A percentile compares a stretch with the other conserved stretches of the same genome.
These are phyloP conservation scores for Berberis vulgaris DNA, from an alignment of 164 flowering plant genomes.

Conservation along the genomic window DNA sequence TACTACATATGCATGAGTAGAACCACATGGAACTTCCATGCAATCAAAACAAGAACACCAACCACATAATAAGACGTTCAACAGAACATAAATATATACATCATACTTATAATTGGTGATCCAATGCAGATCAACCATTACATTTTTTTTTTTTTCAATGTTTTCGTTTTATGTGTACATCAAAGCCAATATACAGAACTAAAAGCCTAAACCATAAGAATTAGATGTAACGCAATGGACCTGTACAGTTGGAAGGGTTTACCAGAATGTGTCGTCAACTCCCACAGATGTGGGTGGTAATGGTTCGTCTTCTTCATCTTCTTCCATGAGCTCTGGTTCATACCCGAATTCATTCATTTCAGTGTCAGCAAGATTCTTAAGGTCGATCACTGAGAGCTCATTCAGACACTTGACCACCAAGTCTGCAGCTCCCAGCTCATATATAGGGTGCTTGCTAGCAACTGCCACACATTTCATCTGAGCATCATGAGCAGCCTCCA, in stretches of 20 bases:
- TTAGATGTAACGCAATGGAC: conserved; percentile 10
- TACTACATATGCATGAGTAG: background rate
- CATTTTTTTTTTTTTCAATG: conserved; percentile 5
- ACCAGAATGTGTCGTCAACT: conserved; percentile 51
- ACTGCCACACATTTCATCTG: conserved; percentile 96
- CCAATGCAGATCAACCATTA: conserved; percentile 19
- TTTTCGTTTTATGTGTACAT: conserved; percentile 10
- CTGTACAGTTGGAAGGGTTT: conserved; percentile 18
- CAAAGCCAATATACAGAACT: conserved; percentile 21
- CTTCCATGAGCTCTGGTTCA: conserved; percentile 72
- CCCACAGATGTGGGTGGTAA: conserved; percentile 30
- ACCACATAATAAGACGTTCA: background rate
- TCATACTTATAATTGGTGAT: conserved; percentile 13
- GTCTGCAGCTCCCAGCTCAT: conserved; percentile 94
- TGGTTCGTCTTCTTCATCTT: conserved; percentile 40
- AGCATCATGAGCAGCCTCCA: conserved; percentile 96
- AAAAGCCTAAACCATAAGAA: conserved; percentile 14
- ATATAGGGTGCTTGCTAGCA: conserved; percentile 88
- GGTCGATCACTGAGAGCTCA: conserved; percentile 84
- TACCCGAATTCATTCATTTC: conserved; percentile 68
- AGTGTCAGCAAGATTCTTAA: conserved; percentile 82
- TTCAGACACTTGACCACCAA: conserved; percentile 74
- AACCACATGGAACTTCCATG: conserved; percentile 9
- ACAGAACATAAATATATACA: conserved; percentile 5
- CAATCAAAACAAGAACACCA: conserved; percentile 11